Percentiles rank a stretch among this genome's conserved stretches.
Evolutionary conservation across 768 basidiomycete species (phyloP).

Genomic region (Lactifluus volemus): DNA sequence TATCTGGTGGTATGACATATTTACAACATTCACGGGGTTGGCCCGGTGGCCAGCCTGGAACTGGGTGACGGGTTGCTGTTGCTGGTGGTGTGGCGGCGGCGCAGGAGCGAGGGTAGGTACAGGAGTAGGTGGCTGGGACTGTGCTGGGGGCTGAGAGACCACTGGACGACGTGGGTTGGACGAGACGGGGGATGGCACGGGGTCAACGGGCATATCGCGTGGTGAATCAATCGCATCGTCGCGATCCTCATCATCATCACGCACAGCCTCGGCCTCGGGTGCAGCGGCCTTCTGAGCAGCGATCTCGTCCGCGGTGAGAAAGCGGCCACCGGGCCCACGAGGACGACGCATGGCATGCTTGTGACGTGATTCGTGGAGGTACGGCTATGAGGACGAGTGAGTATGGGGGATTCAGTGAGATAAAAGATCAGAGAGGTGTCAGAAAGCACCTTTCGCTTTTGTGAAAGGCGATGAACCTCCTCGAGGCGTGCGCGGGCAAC

Average conservation of each 20-base stretch:
- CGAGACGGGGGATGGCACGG: constrained; percentile 5
- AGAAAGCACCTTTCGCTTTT: constrained; percentile 73
- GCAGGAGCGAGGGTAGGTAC: constrained; percentile 15
- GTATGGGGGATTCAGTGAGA: not conserved
- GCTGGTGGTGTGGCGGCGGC: constrained; percentile 9
- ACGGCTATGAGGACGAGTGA: constrained; percentile 51
- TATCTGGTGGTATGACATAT: constrained; percentile 16
- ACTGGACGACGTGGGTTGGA: constrained; percentile 1
- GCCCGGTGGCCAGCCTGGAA: constrained; percentile 1
- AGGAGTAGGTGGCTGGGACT: constrained; percentile 2
- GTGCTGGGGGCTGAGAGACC: not conserved
- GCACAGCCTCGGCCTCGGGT: constrained; percentile 26
- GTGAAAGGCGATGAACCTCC: constrained; percentile 86
- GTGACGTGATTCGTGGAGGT: constrained; percentile 96
- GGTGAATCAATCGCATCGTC: constrained; percentile 31
- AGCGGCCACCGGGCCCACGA: constrained; percentile 93
- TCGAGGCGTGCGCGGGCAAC: constrained; percentile 86
- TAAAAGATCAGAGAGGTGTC: not conserved
- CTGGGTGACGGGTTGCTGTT: constrained; percentile 2
- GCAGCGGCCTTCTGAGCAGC: constrained; percentile 60
- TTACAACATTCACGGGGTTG: constrained; percentile 9
- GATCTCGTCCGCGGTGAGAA: constrained; percentile 94
- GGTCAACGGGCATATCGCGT: constrained; percentile 7
- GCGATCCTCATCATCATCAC: constrained; percentile 38
- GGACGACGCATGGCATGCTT: constrained; percentile 97